Evolutionary conservation across 768 basidiomycete species (phyloP), one percentile per base, ranked within the genome.

Genomic region (Porpolomopsis calyptriformis): DNA sequence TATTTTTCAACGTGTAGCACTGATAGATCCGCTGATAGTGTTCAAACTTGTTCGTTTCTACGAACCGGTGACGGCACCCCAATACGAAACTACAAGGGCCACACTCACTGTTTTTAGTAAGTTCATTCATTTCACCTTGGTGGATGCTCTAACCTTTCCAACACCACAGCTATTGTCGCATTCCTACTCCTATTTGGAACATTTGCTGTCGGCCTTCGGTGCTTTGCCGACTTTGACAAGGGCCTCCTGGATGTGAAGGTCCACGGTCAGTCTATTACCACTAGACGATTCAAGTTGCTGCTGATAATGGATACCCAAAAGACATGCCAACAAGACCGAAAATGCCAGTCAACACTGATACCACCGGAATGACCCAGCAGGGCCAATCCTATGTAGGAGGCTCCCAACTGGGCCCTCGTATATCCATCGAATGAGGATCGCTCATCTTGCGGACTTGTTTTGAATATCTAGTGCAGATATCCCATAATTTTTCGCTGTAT

Each of bases 1-100:
- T n/a, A n/a, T n/a, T n/a, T n/a, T n/a, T n/a, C n/a, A n/a, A n/a
- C n/a, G n/a, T n/a, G n/a, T n/a, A n/a, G n/a, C n/a, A n/a, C n/a
- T n/a, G n/a, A n/a, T n/a, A n/a, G n/a, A n/a, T n/a, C n/a, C n/a
- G n/a, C n/a, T n/a, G n/a, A n/a, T 19, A 88, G 83, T 90, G 41
- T 91, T 82, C 61, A 91, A 91, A 57, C 72, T 91, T n/a, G 76
- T 81, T 49, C 79, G 88, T 18, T 85, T 90, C 66, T 91, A 85
- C 57, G 64, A 76, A 20, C 84, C 85, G 3, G 50, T 55, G 3
- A 78, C 82, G 5, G 52, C 61, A 38, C 52, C 33, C 1, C 67
- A 72, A 51, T 91, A 91, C 55, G 54, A 61, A 19, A 78, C 84
- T n/a, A 89, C 87, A 16, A 72, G 87, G 43, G 80, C 77, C 43